Conservation (phyloP, 306 rosid genomes). For the Quercus dentata region DNA sequence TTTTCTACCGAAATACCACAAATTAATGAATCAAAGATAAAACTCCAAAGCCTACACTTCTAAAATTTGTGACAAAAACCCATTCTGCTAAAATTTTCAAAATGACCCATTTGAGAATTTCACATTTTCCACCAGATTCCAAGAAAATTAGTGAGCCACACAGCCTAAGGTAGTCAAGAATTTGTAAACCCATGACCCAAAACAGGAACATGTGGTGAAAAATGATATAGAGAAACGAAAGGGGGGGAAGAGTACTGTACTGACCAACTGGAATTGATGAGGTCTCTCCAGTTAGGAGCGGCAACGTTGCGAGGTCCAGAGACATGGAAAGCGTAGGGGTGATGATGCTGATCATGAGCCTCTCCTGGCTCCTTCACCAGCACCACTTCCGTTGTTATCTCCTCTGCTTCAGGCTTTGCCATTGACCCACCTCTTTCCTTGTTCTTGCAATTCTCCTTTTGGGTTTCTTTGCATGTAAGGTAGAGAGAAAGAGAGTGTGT, state of each 20-base stretch:
- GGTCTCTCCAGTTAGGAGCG: slow-evolving; percentile 84
- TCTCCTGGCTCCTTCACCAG: slow-evolving; percentile 14
- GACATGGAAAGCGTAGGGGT: slow-evolving; percentile 85
- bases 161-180: neutral
- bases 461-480: slow-evolving; percentile 26
- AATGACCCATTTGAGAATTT: neutral
- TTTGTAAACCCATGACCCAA: neutral
- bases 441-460: slow-evolving; percentile 5
- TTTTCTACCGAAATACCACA: neutral
- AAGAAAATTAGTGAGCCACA: neutral
- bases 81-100: slow-evolving; percentile 11
- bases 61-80: neutral
- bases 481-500: neutral
- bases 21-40: neutral
- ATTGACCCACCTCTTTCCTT: slow-evolving; percentile 18
- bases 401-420: slow-evolving; percentile 27
- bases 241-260: slow-evolving; percentile 8
- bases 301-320: slow-evolving; percentile 86
- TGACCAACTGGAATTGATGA: slow-evolving; percentile 78
- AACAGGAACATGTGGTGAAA: neutral
- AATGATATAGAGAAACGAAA: slow-evolving; percentile 14
- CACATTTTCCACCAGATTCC: neutral
- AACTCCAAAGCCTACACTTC: too few species aligned
- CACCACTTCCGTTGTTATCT: slow-evolving; percentile 2
- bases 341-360: slow-evolving; percentile 18